Conservation (phyloP, 108 stramenopile species). For the Nitzschia sp. region DNA sequence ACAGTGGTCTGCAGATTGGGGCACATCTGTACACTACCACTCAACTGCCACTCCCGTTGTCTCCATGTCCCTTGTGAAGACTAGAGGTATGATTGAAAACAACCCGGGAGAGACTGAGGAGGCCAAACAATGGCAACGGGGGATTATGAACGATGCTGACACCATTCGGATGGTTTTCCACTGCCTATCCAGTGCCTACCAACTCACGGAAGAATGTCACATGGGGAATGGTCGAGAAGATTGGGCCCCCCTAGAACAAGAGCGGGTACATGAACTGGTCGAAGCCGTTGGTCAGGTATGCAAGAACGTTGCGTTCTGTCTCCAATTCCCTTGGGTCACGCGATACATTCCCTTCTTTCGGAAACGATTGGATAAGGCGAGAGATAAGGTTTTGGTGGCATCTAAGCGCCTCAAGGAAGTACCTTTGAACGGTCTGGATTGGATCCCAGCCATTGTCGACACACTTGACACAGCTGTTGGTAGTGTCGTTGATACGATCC, state of each 20-base stretch:
- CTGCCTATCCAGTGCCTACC: slow-evolving; percentile 6
- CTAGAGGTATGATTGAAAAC: neutral
- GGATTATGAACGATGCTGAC: neutral
- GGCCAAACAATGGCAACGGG: slow-evolving; percentile 2
- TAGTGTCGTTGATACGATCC: neutral
- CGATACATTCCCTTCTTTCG: slow-evolving; percentile 6
- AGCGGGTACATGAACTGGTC: neutral
- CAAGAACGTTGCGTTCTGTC: neutral
- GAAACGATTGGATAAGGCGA: neutral
- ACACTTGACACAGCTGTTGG: neutral
- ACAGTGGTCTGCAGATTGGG: slow-evolving; percentile 1
- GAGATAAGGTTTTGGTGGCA: neutral
- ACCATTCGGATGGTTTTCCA: neutral
- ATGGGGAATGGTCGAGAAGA: neutral
- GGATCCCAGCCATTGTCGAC: neutral
- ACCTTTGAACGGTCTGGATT: neutral
- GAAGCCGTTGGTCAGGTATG: neutral
- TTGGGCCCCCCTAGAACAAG: neutral
- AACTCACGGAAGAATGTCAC: neutral
- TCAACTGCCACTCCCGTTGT: neutral
- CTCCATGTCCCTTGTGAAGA: neutral
- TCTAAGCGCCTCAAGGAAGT: neutral
- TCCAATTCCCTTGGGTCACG: neutral
- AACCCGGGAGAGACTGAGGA: neutral
- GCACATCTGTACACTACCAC: neutral